A percentile compares a stretch with the other conserved stretches of the same genome.
Evolutionary conservation across 1,284 basidiomycete genomes (phyloP).

Genomic region (Apiotrichum porosum): DNA sequence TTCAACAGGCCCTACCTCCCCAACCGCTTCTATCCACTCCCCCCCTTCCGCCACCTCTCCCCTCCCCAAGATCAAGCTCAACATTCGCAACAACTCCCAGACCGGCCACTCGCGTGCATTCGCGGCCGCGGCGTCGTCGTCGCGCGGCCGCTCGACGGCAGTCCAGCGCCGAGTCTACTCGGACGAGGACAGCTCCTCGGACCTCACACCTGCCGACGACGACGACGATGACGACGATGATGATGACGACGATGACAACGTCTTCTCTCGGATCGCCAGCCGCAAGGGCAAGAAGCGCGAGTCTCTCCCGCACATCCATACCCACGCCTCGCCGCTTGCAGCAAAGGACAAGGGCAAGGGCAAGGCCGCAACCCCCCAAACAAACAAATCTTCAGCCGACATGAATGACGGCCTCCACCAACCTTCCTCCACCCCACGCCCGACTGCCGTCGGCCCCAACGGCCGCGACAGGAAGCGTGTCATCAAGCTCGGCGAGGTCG

Average conservation of each 20-base stretch:
- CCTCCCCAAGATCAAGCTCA: constrained; percentile 21
- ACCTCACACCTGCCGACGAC: constrained; percentile 21
- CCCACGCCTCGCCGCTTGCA: neutral
- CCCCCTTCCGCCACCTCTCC: constrained; percentile 10
- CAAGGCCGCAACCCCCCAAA: constrained; percentile 5
- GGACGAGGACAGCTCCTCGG: constrained; percentile 18
- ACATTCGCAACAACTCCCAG: constrained; percentile 6
- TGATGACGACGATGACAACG: constrained; percentile 8
- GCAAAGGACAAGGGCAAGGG: constrained; percentile 5
- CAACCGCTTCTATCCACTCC: constrained; percentile 11
- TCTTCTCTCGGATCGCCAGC: neutral
- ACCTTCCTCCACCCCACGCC: constrained; percentile 7
- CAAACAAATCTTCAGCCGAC: neutral
- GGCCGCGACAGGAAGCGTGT: constrained; percentile 37
- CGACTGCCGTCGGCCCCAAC: constrained; percentile 22
- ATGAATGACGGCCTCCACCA: too few relatives aligned
- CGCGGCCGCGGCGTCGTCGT: constrained; percentile 3
- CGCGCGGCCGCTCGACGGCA: constrained; percentile 3
- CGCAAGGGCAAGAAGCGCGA: constrained; percentile 15
- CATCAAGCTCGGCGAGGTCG: constrained; percentile 36
- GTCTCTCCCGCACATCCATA: constrained; percentile 1
- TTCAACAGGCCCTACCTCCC: constrained; percentile 19
- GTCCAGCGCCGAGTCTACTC: constrained; percentile 7
- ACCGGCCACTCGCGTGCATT: constrained; percentile 5
- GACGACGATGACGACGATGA: constrained; percentile 16